These are phyloP conservation scores for Trapa bicornis DNA, from an alignment of 345 rosid genomes.

Conservation along the genomic window DNA sequence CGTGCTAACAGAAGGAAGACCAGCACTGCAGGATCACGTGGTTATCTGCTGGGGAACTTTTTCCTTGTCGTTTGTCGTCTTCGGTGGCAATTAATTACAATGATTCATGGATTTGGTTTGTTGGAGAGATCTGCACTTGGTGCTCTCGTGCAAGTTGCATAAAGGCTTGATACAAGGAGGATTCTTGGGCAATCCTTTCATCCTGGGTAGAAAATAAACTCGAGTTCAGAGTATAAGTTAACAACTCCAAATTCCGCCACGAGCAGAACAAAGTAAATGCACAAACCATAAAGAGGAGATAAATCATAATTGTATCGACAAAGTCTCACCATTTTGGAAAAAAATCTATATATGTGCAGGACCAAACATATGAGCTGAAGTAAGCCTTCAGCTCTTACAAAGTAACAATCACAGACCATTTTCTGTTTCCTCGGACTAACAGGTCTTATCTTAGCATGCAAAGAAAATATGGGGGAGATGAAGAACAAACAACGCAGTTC, in stretches of 20 bases:
- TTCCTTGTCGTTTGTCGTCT: not conserved
- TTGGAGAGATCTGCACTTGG: too few relatives aligned
- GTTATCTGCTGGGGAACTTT: not conserved
- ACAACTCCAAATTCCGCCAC: too few relatives aligned
- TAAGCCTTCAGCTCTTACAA: not conserved
- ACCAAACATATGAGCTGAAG: not conserved
- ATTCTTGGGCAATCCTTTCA: too few relatives aligned
- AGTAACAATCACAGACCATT: not conserved
- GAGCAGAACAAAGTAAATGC: not conserved
- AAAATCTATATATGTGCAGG: not conserved
- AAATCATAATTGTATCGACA: not conserved
- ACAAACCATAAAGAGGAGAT: not conserved
- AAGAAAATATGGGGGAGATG: not conserved
- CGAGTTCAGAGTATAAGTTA: not conserved
- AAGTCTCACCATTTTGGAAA: not conserved
- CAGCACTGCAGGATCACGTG: not conserved
- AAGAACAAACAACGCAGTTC: constrained; percentile 16
- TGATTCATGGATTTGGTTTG: too few relatives aligned
- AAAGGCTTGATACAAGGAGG: too few relatives aligned
- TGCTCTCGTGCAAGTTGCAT: too few relatives aligned
- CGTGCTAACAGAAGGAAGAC: not conserved
- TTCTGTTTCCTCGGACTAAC: not conserved
- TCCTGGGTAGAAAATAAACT: too few relatives aligned
- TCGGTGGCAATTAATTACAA: not conserved
- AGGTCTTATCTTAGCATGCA: not conserved